phyloP scores from a whole-genome alignment of 768 basidiomycete species.

The Boletus eberwhitei region DNA sequence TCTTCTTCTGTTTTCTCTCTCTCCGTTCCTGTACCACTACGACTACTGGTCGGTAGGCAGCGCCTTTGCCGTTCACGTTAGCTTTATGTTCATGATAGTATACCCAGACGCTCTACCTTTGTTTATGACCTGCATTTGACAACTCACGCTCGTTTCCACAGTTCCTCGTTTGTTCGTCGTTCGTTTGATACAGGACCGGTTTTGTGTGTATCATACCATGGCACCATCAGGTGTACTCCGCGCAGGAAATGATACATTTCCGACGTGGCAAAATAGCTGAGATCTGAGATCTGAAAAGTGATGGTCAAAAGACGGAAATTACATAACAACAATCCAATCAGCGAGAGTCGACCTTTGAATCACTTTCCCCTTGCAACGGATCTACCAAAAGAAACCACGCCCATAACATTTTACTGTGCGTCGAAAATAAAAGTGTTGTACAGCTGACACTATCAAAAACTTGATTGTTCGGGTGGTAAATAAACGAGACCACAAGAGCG shows the following conservation, averaged over 20 bases:
- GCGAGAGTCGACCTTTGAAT: too few species aligned
- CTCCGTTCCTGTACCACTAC: conserved; percentile 14
- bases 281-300: too few species aligned
- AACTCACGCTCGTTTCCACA: conserved; percentile 22
- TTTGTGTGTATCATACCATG: conserved; percentile 2
- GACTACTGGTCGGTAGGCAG: conserved; percentile 15
- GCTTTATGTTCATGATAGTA: conserved; percentile 14
- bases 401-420: neutral
- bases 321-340: neutral
- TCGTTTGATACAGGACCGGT: conserved; percentile 13
- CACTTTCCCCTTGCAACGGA: neutral
- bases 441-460: neutral
- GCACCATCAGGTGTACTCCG: neutral
- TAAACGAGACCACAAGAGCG: neutral
- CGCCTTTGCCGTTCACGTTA: conserved; percentile 12
- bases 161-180: conserved; percentile 12
- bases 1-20: neutral
- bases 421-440: neutral
- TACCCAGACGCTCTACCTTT: conserved; percentile 19
- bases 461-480: too few species aligned
- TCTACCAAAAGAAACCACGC: neutral
- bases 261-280: neutral
- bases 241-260: neutral
- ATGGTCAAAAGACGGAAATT: conserved; percentile 11
- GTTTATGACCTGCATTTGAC: conserved; percentile 10